Base-by-base conservation (phyloP, 306 rosid genomes). In the Morella rubra region DNA sequence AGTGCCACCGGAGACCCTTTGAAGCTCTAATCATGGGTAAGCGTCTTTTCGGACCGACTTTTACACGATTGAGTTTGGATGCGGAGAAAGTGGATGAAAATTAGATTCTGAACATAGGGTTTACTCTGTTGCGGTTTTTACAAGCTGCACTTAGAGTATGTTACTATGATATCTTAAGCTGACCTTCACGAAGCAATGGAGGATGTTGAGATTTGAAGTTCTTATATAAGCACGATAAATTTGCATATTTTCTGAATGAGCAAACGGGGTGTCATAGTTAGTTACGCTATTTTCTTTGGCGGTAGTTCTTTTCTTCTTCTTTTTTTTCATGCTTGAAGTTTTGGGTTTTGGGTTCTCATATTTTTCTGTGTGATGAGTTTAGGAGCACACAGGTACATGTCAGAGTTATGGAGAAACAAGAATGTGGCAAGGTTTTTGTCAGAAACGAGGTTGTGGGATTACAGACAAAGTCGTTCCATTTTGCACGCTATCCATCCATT, bases 361-460 rank as follows among this genome's bases (percentile, higher is more conserved):
- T 11, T 64, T 5, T 6, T 37, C 32, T 40, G 19, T 44, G 45
- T 19, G 72, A 52, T 16, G 46, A 24, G 20, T 5, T 86, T 55
- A 79, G 90, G 84, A 66, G 59, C 84, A 0, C 77, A 61, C 72
- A 80, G 77, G 66, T 77, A 44, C 70, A 76, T 81, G 45, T 49
- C 69, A 77, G 79, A 78, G 59, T 14, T 87, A 44, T 75, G 81
- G 81, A 73, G 83, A 78, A 84, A 75, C 51, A 82, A 74, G 50
- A 69, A 56, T 67, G 68, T 65, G 5, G 11, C 55, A 73, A 82
- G 73, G 81, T 15, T 82, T 20, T 67, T 87, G 66, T 73, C 79
- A 61, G 77, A 71, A 51, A 64, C 50, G 52, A 71, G 77, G 72
- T 74, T 53, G 54, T 40, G 24, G 78, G 74, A 76, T 32, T 74